A percentile compares a stretch with the other conserved stretches of the same genome.
Conservation (phyloP, 257 asterid genomes). For the Solanum pinnatisectum region DNA sequence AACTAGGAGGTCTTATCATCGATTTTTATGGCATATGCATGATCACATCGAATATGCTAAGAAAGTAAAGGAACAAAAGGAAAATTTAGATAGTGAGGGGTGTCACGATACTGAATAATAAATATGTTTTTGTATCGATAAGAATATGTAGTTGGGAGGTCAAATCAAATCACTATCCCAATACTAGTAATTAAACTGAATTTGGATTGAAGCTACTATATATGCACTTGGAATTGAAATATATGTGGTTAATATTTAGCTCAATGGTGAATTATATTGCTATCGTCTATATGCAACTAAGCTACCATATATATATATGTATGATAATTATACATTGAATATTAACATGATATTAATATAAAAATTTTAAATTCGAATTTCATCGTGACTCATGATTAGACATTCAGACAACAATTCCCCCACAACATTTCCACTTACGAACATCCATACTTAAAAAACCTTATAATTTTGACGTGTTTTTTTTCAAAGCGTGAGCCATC, state of each 20-base stretch:
- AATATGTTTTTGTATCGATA: background rate
- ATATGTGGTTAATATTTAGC: background rate
- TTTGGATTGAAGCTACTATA: background rate
- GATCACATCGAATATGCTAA: background rate
- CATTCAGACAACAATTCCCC: background rate
- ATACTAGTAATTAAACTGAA: background rate
- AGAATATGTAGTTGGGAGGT: background rate
- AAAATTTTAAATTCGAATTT: background rate
- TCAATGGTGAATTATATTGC: background rate
- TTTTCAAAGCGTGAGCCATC: background rate
- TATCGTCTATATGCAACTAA: no score
- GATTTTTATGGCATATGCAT: background rate
- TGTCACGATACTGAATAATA: background rate
- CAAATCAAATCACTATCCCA: background rate
- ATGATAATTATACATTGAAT: no score
- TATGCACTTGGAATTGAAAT: background rate
- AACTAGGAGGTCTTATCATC: background rate
- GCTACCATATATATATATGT: background rate
- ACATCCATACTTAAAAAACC: background rate
- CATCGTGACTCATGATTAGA: background rate
- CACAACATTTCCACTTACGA: background rate
- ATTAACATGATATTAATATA: background rate
- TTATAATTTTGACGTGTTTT: background rate
- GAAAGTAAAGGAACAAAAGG: background rate
- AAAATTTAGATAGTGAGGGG: background rate